Percentiles rank a stretch among this genome's conserved stretches.
These are phyloP conservation scores for Scutellaria baicalensis DNA, from an alignment of 257 asterid species.

Conservation along the genomic window DNA sequence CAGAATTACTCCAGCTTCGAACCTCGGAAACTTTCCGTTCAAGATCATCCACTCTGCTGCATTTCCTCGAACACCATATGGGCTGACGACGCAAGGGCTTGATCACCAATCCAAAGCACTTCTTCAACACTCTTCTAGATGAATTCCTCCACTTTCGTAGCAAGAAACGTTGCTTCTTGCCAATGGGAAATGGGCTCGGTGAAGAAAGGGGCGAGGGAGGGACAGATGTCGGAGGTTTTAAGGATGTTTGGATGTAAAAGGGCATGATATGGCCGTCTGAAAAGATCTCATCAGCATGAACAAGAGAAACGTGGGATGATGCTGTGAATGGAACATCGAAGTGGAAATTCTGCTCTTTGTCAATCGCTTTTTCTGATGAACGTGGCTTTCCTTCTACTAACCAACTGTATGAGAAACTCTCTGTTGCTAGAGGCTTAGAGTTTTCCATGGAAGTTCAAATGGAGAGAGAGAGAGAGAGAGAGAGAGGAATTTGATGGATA, in stretches of 20 bases:
- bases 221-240: conserved; percentile 8
- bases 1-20: conserved; percentile 26
- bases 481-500: conserved; percentile 3
- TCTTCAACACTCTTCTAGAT: conserved; percentile 17
- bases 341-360: conserved; percentile 34
- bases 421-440: conserved; percentile 47
- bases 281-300: conserved; percentile 58
- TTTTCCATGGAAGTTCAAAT: conserved; percentile 34
- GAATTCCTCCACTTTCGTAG: conserved; percentile 30
- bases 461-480: conserved; percentile 2
- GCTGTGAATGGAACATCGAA: conserved; percentile 35
- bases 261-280: conserved; percentile 53
- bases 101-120: conserved; percentile 25
- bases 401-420: conserved; percentile 76
- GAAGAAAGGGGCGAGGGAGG: conserved; percentile 32
- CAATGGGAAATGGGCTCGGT: not conserved
- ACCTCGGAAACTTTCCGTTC: conserved; percentile 39
- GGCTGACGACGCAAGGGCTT: no score
- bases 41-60: conserved; percentile 38
- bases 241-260: conserved; percentile 14
- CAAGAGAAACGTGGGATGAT: conserved; percentile 29
- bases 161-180: not conserved
- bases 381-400: conserved; percentile 28
- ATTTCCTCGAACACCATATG: conserved; percentile 30
- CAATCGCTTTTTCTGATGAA: conserved; percentile 10